These are phyloP conservation scores for Citeromyces hawaiiensis DNA, from an alignment of 1,139 yeast species.

Conservation along the genomic window DNA sequence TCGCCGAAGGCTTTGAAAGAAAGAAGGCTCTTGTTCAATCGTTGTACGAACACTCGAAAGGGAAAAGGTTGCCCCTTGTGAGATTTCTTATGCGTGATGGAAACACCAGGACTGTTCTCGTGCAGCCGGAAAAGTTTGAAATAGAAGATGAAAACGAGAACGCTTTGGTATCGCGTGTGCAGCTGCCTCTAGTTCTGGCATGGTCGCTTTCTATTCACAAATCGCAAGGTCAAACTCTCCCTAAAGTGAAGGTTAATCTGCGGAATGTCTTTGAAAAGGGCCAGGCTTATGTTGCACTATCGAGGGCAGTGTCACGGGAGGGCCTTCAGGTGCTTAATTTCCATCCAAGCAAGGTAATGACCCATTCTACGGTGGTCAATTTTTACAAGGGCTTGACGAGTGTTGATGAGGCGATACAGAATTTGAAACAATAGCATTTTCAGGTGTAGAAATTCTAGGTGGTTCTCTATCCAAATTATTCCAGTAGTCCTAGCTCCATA, in stretches of 20 bases:
- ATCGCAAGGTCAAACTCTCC: constrained; percentile 84
- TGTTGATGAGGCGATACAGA: not conserved
- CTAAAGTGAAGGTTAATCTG: constrained; percentile 64
- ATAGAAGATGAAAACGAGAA: constrained; percentile 13
- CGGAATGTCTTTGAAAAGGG: constrained; percentile 67
- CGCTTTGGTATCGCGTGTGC: constrained; percentile 27
- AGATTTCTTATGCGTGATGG: constrained; percentile 30
- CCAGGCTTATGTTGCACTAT: constrained; percentile 81
- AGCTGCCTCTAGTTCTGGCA: constrained; percentile 63
- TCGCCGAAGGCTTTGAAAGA: not conserved
- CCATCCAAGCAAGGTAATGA: constrained; percentile 44
- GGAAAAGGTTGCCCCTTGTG: constrained; percentile 38
- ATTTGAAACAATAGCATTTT: not conserved
- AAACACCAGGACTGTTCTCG: constrained; percentile 15
- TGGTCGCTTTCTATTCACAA: constrained; percentile 91
- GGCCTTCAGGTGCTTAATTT: constrained; percentile 66
- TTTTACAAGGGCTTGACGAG: constrained; percentile 40
- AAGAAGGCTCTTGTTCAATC: constrained; percentile 5
- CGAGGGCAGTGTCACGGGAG: constrained; percentile 73
- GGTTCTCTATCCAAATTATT: too few species aligned
- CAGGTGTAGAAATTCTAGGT: too few species aligned
- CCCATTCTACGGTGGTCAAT: constrained; percentile 49
- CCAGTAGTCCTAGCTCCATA: not conserved
- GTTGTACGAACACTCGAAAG: constrained; percentile 16
- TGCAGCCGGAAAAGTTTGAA: constrained; percentile 29